These are phyloP conservation scores for Haemoproteus tartakovskyi DNA, from an alignment of 169 alveolate species.

Conservation along the genomic window DNA sequence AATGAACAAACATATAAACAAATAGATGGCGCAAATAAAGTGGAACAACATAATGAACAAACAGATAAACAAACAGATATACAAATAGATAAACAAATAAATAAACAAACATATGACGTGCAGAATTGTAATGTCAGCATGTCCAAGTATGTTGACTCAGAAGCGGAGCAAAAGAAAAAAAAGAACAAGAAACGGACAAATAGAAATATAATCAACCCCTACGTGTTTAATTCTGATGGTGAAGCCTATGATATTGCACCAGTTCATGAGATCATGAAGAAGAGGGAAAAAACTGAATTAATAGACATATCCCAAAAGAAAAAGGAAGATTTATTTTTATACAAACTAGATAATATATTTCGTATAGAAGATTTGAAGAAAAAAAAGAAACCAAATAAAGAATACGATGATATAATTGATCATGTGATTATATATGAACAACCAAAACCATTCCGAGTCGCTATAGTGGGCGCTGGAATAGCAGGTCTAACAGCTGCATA, in stretches of 20 bases:
- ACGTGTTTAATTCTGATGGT: not conserved
- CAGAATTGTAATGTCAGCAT: no score
- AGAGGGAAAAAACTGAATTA: not conserved
- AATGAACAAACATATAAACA: no score
- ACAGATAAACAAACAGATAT: no score
- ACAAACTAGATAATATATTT: conserved; percentile 20
- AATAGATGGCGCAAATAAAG: no score
- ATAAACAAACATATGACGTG: no score
- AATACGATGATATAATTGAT: conserved; percentile 31
- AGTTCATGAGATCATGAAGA: not conserved
- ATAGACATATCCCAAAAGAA: conserved; percentile 16
- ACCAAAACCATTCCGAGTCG: conserved; percentile 25
- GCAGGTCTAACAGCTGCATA: conserved; percentile 61
- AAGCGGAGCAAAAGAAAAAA: not conserved
- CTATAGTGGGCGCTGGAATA: conserved; percentile 44
- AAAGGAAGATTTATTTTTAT: conserved; percentile 9
- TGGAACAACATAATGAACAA: no score
- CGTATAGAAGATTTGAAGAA: not conserved
- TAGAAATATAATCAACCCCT: no score
- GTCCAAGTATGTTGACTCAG: no score
- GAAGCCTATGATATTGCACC: not conserved
- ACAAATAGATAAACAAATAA: no score
- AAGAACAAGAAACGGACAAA: not conserved
- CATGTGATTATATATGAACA: conserved; percentile 32
- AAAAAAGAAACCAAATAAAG: not conserved